Evolutionary conservation across 2,329 filamentous ascomycete species (phyloP).

Genomic region (Verticillium nonalfalfae): DNA sequence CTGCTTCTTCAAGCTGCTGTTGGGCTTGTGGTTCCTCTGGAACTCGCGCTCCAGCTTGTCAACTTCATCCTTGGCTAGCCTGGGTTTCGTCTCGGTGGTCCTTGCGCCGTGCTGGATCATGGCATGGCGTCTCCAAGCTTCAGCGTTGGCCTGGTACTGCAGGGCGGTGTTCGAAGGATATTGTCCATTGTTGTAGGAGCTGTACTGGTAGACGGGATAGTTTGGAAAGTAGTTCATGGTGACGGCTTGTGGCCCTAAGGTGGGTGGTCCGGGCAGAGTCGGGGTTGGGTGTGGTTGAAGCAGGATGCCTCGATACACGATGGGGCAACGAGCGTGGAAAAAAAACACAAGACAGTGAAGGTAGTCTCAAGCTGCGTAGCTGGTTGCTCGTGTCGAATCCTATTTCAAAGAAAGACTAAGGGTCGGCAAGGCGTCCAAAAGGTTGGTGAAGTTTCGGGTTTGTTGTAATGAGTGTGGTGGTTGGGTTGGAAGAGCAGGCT

Average conservation of each 20-base stretch:
- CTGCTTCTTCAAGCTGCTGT: conserved; percentile 53
- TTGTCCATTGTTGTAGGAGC: conserved; percentile 4
- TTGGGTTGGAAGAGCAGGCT: conserved; percentile 14
- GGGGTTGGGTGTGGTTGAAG: neutral
- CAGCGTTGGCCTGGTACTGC: conserved; percentile 8
- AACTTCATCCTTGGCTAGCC: conserved; percentile 53
- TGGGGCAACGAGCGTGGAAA: neutral
- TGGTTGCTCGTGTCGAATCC: neutral
- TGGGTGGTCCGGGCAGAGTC: neutral
- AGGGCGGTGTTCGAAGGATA: neutral
- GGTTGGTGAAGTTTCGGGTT: conserved; percentile 12
- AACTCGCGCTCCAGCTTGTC: conserved; percentile 56
- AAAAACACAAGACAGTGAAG: neutral
- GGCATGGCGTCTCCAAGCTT: conserved; percentile 3
- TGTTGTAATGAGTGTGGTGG: conserved; percentile 18
- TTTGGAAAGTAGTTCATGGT: conserved; percentile 9
- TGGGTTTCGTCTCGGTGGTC: conserved; percentile 42
- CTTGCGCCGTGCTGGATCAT: conserved; percentile 16
- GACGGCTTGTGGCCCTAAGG: neutral
- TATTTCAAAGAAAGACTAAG: conserved; percentile 12
- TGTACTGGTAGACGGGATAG: conserved; percentile 7
- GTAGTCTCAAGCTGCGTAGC: neutral
- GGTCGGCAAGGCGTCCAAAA: conserved; percentile 8
- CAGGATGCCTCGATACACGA: neutral
- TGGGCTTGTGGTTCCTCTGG: conserved; percentile 58